Percentiles rank a stretch among this genome's conserved stretches.
Conservation (phyloP, 768 basidiomycete genomes). For the Termitomyces sp. region DNA sequence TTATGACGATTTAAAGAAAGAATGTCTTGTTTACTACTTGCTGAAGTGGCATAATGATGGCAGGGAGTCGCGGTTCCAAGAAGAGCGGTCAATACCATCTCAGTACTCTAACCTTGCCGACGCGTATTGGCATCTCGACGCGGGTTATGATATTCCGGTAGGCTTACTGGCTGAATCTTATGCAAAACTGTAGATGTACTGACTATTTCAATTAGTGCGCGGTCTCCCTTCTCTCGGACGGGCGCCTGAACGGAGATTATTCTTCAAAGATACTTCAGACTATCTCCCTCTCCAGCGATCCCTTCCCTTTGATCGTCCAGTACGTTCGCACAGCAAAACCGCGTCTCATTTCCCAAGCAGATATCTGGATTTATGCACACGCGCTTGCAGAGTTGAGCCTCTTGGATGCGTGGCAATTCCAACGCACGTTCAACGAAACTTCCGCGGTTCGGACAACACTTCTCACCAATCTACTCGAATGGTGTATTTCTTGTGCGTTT, state of each 20-base stretch:
- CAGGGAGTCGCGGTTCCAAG: conserved; percentile 46
- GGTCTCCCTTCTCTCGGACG: conserved; percentile 69
- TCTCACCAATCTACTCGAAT: conserved; percentile 57
- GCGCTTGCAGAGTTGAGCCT: conserved; percentile 66
- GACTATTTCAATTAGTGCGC: conserved; percentile 47
- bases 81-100: conserved; percentile 62
- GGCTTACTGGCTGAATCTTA: conserved; percentile 24
- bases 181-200: too few relatives aligned
- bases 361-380: conserved; percentile 66
- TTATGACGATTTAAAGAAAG: conserved; percentile 77
- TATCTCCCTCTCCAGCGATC: conserved; percentile 45
- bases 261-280: conserved; percentile 76
- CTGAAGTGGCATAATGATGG: conserved; percentile 77
- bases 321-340: conserved; percentile 80
- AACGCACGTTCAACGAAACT: conserved; percentile 64
- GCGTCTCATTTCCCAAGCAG: conserved; percentile 60
- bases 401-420: conserved; percentile 72
- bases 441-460: conserved; percentile 51
- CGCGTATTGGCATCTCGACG: conserved; percentile 83
- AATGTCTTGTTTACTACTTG: conserved; percentile 77
- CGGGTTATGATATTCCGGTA: conserved; percentile 62
- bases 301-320: conserved; percentile 58
- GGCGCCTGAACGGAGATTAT: conserved; percentile 71
- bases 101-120: conserved; percentile 76
- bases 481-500: conserved; percentile 67